Percentiles rank a stretch among this genome's conserved stretches.
These are phyloP conservation scores for Yamadazyma pseudoaaseri DNA, from an alignment of 1,139 yeast genomes.

Conservation along the genomic window DNA sequence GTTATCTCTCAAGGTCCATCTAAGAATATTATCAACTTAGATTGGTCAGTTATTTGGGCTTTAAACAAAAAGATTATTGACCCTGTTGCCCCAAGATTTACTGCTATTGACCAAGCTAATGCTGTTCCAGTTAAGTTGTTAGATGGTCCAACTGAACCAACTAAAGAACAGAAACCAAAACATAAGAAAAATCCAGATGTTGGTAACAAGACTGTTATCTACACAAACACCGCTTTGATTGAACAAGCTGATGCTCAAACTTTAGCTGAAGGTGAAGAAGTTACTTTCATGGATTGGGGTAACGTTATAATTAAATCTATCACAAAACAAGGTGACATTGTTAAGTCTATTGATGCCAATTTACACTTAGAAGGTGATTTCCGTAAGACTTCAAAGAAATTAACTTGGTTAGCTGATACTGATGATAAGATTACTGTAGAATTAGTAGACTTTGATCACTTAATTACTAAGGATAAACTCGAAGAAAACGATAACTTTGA, in stretches of 20 bases:
- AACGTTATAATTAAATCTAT: conserved; percentile 80
- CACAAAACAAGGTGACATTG: conserved; percentile 58
- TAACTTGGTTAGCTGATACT: conserved; percentile 93
- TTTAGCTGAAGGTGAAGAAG: conserved; percentile 74
- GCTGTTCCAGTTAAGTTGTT: conserved; percentile 65
- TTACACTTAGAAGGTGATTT: conserved; percentile 95
- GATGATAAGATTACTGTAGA: conserved; percentile 69
- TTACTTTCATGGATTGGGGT: conserved; percentile 99
- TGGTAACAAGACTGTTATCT: conserved; percentile 80
- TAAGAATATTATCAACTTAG: conserved; percentile 90
- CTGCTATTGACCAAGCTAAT: conserved; percentile 65
- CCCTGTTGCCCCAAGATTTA: conserved; percentile 93
- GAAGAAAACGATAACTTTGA: conserved; percentile 95
- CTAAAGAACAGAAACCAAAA: conserved; percentile 75
- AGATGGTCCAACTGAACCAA: conserved; percentile 67
- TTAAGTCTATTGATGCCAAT: conserved; percentile 66
- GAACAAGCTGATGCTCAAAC: conserved; percentile 89
- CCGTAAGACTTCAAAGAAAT: conserved; percentile 92
- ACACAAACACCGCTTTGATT: conserved; percentile 60
- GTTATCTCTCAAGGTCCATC: conserved; percentile 96
- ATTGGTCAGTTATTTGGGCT: conserved; percentile 97
- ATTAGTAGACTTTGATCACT: conserved; percentile 89
- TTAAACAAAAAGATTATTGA: conserved; percentile 94
- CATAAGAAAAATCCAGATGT: conserved; percentile 95
- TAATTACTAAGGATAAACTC: conserved; percentile 92